phyloP scores from a whole-genome alignment of 345 rosid species.

The Eucalyptus victrix region DNA sequence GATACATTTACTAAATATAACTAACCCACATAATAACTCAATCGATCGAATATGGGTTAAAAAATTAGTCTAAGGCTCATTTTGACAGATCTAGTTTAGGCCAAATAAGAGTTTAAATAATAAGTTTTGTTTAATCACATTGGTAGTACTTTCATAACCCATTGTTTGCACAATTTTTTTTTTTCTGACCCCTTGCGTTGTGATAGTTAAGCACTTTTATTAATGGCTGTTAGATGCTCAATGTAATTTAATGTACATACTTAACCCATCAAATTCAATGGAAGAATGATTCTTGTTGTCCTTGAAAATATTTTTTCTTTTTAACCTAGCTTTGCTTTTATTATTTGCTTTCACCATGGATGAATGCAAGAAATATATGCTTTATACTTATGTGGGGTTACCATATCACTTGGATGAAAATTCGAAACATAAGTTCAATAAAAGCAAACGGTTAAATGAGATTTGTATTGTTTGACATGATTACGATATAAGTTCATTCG shows the following conservation, averaged over 20 bases:
- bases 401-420: not conserved
- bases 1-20: not conserved
- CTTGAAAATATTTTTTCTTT: too few species aligned
- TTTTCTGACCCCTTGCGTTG: not conserved
- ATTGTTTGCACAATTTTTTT: not conserved
- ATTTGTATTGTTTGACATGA: not conserved
- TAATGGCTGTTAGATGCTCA: not conserved
- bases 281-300: not conserved
- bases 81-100: not conserved
- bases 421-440: not conserved
- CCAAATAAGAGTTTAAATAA: too few species aligned
- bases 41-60: too few species aligned
- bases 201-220: not conserved
- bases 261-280: not conserved
- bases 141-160: not conserved
- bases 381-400: not conserved
- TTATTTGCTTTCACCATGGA: not conserved
- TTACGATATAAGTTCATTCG: accelerated
- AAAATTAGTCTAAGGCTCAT: too few species aligned
- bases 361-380: not conserved
- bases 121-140: not conserved
- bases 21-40: not conserved
- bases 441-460: not conserved
- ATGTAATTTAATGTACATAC: not conserved
- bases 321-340: not conserved